Conservation (phyloP, 1,284 basidiomycete genomes). For the Trichosporon inkin region DNA sequence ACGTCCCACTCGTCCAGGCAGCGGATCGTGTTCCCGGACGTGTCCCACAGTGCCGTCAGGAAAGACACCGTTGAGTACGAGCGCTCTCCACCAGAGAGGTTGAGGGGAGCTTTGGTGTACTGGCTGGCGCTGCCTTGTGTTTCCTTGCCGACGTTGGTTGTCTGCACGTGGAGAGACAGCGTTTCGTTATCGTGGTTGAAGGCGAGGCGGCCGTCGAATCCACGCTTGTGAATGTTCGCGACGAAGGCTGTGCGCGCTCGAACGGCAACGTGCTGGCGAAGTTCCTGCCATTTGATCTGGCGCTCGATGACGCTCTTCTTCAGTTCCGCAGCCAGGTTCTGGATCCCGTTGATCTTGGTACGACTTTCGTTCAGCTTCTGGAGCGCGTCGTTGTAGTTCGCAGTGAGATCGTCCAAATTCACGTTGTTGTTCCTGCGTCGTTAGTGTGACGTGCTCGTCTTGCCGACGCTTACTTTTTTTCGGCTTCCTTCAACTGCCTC, state of each 20-base stretch:
- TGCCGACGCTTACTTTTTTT: constrained; percentile 57
- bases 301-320: constrained; percentile 53
- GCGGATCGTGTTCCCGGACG: constrained; percentile 85
- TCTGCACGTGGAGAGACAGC: constrained; percentile 50
- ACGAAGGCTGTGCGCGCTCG: constrained; percentile 80
- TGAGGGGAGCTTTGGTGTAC: constrained; percentile 59
- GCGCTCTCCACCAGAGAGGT: constrained; percentile 85
- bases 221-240: constrained; percentile 74
- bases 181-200: constrained; percentile 73
- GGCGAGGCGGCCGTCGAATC: constrained; percentile 68
- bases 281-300: constrained; percentile 73
- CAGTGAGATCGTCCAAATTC: constrained; percentile 68
- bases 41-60: constrained; percentile 89
- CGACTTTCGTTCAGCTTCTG: constrained; percentile 46
- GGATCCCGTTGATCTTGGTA: not conserved
- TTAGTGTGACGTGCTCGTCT: not conserved
- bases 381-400: constrained; percentile 56
- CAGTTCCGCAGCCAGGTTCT: constrained; percentile 10
- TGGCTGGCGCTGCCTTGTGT: not conserved
- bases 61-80: constrained; percentile 95
- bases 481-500: constrained; percentile 64
- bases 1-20: constrained; percentile 90
- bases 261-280: constrained; percentile 77
- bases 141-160: constrained; percentile 14
- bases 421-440: constrained; percentile 61